phyloP scores from a whole-genome alignment of 495 filamentous ascomycete genomes.

The Neurospora sublineolata region DNA sequence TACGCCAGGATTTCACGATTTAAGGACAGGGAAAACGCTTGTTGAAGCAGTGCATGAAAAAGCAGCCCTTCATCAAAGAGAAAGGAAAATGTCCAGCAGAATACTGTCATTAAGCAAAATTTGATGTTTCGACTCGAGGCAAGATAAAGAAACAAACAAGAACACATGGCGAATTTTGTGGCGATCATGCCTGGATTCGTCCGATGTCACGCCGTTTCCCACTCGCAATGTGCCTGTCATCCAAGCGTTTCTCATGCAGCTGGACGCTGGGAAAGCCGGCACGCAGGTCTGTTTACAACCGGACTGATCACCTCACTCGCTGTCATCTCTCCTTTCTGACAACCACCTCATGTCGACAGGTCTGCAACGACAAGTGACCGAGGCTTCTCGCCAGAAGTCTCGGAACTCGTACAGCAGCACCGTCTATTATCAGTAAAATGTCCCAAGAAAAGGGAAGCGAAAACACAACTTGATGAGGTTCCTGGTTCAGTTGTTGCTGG shows the following conservation, averaged over 20 bases:
- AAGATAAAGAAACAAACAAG: background rate
- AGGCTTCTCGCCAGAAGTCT: background rate
- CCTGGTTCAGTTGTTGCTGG: background rate
- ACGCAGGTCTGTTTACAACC: background rate
- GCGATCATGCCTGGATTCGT: background rate
- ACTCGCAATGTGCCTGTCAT: background rate
- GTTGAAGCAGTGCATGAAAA: background rate
- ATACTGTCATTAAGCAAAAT: background rate
- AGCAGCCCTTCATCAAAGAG: background rate
- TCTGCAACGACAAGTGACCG: background rate
- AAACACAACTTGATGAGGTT: background rate
- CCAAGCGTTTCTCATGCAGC: background rate
- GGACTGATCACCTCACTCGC: background rate
- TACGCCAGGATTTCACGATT: background rate
- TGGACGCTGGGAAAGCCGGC: background rate
- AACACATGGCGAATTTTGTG: background rate
- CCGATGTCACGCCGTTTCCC: background rate
- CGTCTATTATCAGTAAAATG: background rate
- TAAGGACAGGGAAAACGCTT: background rate
- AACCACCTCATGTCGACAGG: background rate
- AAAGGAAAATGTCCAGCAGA: background rate
- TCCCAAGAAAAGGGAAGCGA: background rate
- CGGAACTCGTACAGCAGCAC: background rate
- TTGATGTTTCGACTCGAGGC: background rate
- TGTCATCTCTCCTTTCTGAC: background rate